Percentiles rank a stretch among this genome's conserved stretches.
Conservation (phyloP, 176 grass and related monocot genomes). For the Puya raimondii region DNA sequence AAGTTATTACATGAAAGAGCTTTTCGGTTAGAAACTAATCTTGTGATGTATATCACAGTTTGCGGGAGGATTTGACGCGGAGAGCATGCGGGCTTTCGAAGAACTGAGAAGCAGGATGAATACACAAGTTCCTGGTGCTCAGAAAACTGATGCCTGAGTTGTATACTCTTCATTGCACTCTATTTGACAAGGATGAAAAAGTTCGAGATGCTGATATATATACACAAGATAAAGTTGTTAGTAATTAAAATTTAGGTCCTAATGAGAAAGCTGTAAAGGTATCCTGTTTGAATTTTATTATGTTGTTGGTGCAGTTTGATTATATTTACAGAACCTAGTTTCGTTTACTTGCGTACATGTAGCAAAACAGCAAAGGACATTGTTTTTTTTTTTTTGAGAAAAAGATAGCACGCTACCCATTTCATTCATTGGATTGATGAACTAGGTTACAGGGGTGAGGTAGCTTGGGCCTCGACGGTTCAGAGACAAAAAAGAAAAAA, state of each 20-base stretch:
- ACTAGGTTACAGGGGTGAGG: too few relatives aligned
- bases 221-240: too few relatives aligned
- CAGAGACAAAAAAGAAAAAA: too few relatives aligned
- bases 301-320: not conserved
- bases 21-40: not conserved
- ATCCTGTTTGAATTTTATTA: not conserved
- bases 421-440: too few relatives aligned
- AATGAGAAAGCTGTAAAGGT: not conserved
- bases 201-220: not conserved
- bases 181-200: not conserved
- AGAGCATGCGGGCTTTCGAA: slow-evolving; percentile 87
- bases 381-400: too few relatives aligned
- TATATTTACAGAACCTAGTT: not conserved
- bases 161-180: not conserved
- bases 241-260: not conserved
- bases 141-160: slow-evolving; percentile 15
- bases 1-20: not conserved
- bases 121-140: slow-evolving; percentile 13
- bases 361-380: not conserved
- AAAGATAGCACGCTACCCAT: too few relatives aligned
- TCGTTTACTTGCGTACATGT: not conserved
- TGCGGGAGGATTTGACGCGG: slow-evolving; percentile 78
- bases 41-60: slow-evolving; percentile 33
- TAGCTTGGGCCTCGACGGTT: too few relatives aligned
- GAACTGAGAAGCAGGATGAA: slow-evolving; percentile 63